Conservation (phyloP, 2,329 filamentous ascomycete genomes). For the Epichloe sp. region DNA sequence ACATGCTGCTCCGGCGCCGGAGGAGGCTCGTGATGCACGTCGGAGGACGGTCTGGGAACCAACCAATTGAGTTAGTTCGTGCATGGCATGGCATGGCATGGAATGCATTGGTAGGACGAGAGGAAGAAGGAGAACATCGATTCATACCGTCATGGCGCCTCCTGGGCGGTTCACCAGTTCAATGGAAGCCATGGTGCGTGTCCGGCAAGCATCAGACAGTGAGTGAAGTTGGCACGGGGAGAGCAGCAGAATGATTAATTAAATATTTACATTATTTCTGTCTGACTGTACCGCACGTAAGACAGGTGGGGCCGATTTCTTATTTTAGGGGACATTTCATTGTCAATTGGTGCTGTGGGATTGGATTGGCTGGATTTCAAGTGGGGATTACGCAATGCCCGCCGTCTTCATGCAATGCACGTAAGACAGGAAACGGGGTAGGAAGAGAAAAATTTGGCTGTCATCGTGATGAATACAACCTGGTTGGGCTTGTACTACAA, state of each 20-base stretch:
- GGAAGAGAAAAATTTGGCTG: no score
- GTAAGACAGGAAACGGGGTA: no score
- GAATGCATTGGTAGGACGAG: no score
- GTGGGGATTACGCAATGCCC: background rate
- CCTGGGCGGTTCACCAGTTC: conserved; percentile 35
- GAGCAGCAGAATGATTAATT: background rate
- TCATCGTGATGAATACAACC: no score
- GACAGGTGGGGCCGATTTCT: background rate
- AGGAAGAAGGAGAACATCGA: background rate
- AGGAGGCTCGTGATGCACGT: conserved; percentile 16
- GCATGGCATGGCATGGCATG: no score
- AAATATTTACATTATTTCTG: background rate
- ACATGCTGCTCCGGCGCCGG: conserved; percentile 11
- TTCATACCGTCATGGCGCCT: conserved; percentile 31
- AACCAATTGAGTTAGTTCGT: background rate
- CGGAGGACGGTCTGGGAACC: conserved; percentile 24
- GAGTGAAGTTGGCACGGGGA: background rate
- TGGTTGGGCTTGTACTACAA: no score
- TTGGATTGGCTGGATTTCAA: conserved; percentile 12
- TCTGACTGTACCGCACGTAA: background rate
- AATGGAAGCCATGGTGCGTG: conserved; percentile 34
- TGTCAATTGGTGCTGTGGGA: conserved; percentile 22
- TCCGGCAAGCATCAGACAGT: background rate
- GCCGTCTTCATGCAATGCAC: background rate
- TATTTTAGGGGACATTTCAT: conserved; percentile 7